Evolutionary conservation across 306 rosid species (phyloP).

Genomic region (Cercis canadensis): DNA sequence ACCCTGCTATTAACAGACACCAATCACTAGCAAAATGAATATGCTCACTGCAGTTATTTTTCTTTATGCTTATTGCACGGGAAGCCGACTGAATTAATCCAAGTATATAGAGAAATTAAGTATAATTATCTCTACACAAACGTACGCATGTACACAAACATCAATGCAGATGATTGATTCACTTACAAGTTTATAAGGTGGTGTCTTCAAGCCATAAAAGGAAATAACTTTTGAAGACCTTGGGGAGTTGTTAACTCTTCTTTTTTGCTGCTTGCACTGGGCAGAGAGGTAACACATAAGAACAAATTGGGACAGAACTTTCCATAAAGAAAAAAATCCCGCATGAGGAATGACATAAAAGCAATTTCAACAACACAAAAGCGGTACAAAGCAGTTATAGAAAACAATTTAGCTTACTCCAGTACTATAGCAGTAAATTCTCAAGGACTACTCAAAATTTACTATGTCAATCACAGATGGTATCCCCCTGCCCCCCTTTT

Average conservation of each 20-base stretch:
- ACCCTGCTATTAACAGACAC: not conserved
- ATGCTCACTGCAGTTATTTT: constrained; percentile 16
- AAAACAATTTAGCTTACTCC: constrained; percentile 18
- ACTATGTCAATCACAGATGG: not conserved
- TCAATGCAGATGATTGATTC: constrained; percentile 22
- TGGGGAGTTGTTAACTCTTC: constrained; percentile 40
- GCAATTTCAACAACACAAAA: constrained; percentile 9
- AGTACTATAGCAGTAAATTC: constrained; percentile 14
- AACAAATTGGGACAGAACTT: constrained; percentile 15
- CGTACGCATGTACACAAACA: not conserved
- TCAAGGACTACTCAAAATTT: not conserved
- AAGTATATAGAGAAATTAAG: constrained; percentile 23
- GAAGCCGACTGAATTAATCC: constrained; percentile 22
- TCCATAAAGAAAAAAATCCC: not conserved
- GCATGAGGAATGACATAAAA: constrained; percentile 16
- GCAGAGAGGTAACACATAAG: constrained; percentile 26
- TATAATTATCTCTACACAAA: constrained; percentile 12
- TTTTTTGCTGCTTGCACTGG: constrained; percentile 50
- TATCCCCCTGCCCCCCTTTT: too few species aligned
- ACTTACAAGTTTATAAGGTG: constrained; percentile 88
- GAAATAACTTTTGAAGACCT: constrained; percentile 59
- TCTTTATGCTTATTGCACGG: not conserved
- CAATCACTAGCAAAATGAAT: not conserved
- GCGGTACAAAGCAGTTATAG: not conserved
- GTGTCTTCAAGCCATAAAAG: constrained; percentile 86